These are phyloP conservation scores for Rhodofomes roseus DNA, from an alignment of 1,284 basidiomycete species.

Conservation along the genomic window DNA sequence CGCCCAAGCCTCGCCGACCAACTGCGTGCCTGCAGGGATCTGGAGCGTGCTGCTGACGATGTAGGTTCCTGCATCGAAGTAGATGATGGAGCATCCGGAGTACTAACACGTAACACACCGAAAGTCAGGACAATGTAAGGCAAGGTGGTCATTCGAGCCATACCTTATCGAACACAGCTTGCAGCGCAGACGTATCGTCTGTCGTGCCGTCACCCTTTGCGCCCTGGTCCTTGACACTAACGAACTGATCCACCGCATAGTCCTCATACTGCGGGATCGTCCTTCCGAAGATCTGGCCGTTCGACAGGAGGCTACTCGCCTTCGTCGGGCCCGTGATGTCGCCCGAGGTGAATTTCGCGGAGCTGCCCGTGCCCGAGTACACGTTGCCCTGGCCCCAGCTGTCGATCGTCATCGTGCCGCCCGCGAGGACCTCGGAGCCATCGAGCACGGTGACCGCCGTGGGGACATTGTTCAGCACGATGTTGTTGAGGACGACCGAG, in stretches of 20 bases:
- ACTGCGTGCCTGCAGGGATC: conserved; percentile 66
- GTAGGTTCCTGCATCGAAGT: conserved; percentile 70
- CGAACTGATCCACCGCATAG: conserved; percentile 58
- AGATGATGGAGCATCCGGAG: conserved; percentile 73
- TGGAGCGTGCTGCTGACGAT: conserved; percentile 66
- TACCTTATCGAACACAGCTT: conserved; percentile 57
- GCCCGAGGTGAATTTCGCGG: conserved; percentile 45
- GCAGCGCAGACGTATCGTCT: conserved; percentile 72
- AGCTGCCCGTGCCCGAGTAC: conserved; percentile 44
- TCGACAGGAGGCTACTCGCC: conserved; percentile 53
- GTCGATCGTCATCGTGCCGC: conserved; percentile 52
- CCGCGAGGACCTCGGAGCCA: conserved; percentile 48
- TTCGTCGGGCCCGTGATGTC: conserved; percentile 47
- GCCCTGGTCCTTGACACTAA: conserved; percentile 67
- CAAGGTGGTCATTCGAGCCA: conserved; percentile 3
- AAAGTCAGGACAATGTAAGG: too few relatives aligned
- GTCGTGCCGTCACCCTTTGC: conserved; percentile 72
- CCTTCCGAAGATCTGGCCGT: conserved; percentile 61
- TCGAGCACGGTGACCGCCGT: conserved; percentile 46
- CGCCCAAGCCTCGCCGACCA: conserved; percentile 77
- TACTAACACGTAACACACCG: conserved; percentile 44
- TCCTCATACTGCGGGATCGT: conserved; percentile 45
- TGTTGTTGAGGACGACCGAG: conserved; percentile 58
- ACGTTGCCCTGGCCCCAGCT: conserved; percentile 75
- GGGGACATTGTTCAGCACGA: conserved; percentile 50